A percentile compares a stretch with the other conserved stretches of the same genome.
Evolutionary conservation across 192 early-diverging fungal genomes (phyloP).

Genomic region (Rhizophagus sp.): DNA sequence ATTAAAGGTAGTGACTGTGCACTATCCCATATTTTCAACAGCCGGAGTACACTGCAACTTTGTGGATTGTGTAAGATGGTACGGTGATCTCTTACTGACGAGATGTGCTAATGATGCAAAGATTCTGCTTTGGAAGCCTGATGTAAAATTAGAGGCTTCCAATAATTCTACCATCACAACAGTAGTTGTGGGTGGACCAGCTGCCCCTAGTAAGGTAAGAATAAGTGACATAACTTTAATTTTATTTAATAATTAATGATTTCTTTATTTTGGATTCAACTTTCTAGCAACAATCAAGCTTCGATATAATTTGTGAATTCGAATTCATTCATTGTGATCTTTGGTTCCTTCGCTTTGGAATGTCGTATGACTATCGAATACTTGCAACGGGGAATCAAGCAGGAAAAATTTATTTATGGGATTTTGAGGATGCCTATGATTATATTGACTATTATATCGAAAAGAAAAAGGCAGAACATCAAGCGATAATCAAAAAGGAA

Average conservation of each 20-base stretch:
- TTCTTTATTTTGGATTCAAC: neutral
- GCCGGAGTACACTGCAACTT: slow-evolving; percentile 21
- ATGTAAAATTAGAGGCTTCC: neutral
- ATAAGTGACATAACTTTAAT: neutral
- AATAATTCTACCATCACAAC: slow-evolving; percentile 9
- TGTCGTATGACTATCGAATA: slow-evolving; percentile 3
- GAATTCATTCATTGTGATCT: slow-evolving; percentile 23
- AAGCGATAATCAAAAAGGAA: no score
- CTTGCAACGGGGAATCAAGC: slow-evolving; percentile 23
- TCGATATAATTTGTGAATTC: slow-evolving; percentile 29
- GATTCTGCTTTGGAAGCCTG: slow-evolving; percentile 28
- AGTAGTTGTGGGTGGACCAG: slow-evolving; percentile 15
- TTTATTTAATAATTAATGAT: neutral
- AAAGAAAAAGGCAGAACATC: no score
- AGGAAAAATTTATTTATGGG: slow-evolving; percentile 24
- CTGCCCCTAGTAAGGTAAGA: neutral
- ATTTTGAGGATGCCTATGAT: slow-evolving; percentile 3
- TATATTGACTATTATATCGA: neutral
- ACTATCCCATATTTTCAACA: slow-evolving; percentile 28
- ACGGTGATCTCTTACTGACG: slow-evolving; percentile 23
- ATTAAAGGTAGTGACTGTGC: neutral
- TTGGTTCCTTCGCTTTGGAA: slow-evolving; percentile 27
- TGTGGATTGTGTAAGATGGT: slow-evolving; percentile 29
- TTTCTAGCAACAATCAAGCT: slow-evolving; percentile 14
- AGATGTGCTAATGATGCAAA: slow-evolving; percentile 2